phyloP scores from a whole-genome alignment of 164 flowering plant species.

The Macadamia integrifolia region DNA sequence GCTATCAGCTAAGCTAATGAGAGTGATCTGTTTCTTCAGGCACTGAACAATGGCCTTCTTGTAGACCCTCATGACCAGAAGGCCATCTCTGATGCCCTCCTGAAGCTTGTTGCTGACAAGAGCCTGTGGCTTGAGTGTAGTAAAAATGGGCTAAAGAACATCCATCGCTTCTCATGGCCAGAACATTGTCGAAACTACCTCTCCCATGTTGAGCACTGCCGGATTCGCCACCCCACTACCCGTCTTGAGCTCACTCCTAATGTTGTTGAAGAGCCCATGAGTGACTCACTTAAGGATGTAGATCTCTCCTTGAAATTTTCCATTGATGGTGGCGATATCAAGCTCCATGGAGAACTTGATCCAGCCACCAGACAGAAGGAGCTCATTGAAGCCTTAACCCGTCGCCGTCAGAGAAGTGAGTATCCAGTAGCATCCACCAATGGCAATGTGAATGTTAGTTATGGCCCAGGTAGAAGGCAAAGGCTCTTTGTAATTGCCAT shows the following conservation, averaged over 20 bases:
- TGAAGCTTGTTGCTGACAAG: slow-evolving; percentile 75
- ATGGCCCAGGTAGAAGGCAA: slow-evolving; percentile 59
- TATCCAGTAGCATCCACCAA: slow-evolving; percentile 16
- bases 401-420: slow-evolving; percentile 7
- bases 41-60: slow-evolving; percentile 62
- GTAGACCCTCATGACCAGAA: slow-evolving; percentile 72
- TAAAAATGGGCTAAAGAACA: slow-evolving; percentile 60
- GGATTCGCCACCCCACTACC: slow-evolving; percentile 58
- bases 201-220: slow-evolving; percentile 60
- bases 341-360: slow-evolving; percentile 50
- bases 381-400: slow-evolving; percentile 45
- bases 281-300: slow-evolving; percentile 71
- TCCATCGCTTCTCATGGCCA: slow-evolving; percentile 78
- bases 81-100: slow-evolving; percentile 63
- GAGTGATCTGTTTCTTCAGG: slow-evolving; percentile 27
- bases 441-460: slow-evolving; percentile 20
- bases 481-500: slow-evolving; percentile 51
- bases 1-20: slow-evolving; percentile 6
- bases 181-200: slow-evolving; percentile 78
- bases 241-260: slow-evolving; percentile 38
- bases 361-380: slow-evolving; percentile 43
- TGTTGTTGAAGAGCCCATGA: slow-evolving; percentile 64
- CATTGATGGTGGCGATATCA: slow-evolving; percentile 52
- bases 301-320: slow-evolving; percentile 75
- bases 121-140: slow-evolving; percentile 63